Evolutionary conservation across 108 stramenopile species (phyloP).

Genomic region (Skeletonema tropicum): DNA sequence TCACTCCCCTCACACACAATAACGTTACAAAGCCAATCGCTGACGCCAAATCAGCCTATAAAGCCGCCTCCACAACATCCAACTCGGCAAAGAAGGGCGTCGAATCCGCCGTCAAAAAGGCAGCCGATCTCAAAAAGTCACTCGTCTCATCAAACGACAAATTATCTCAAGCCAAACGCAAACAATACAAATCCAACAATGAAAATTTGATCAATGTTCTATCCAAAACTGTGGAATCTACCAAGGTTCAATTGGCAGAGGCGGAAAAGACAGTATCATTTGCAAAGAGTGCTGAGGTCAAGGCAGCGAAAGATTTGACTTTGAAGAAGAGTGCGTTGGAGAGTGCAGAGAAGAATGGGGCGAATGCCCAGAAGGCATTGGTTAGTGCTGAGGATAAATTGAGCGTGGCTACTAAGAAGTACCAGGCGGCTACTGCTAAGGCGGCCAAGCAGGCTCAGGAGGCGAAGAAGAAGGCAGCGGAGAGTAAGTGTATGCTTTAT

Average conservation of each 20-base stretch:
- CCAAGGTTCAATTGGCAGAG: not conserved
- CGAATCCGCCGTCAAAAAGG: conserved; percentile 7
- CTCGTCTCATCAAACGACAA: conserved; percentile 3
- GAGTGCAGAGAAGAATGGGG: conserved; percentile 2
- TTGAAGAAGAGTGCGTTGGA: conserved; percentile 1
- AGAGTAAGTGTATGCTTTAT: not conserved
- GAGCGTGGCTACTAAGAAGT: not conserved
- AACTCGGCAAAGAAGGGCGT: not conserved
- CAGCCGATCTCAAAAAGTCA: conserved; percentile 7
- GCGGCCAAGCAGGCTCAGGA: not conserved
- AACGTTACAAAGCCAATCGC: conserved; percentile 4
- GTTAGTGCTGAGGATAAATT: conserved; percentile 2
- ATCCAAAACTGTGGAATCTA: not conserved
- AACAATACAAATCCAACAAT: conserved; percentile 10
- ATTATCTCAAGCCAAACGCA: conserved; percentile 9
- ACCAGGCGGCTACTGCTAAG: not conserved
- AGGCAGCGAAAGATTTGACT: conserved; percentile 8
- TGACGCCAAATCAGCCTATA: conserved; percentile 3
- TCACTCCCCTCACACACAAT: not conserved
- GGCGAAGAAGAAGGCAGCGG: not conserved
- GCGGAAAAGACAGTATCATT: not conserved
- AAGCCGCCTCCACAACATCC: not conserved
- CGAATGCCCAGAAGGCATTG: not conserved
- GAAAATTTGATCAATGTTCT: conserved; percentile 7
- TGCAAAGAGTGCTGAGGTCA: conserved; percentile 9